Conservation (phyloP, 1,284 basidiomycete genomes). For the Phlebopus sp. region DNA sequence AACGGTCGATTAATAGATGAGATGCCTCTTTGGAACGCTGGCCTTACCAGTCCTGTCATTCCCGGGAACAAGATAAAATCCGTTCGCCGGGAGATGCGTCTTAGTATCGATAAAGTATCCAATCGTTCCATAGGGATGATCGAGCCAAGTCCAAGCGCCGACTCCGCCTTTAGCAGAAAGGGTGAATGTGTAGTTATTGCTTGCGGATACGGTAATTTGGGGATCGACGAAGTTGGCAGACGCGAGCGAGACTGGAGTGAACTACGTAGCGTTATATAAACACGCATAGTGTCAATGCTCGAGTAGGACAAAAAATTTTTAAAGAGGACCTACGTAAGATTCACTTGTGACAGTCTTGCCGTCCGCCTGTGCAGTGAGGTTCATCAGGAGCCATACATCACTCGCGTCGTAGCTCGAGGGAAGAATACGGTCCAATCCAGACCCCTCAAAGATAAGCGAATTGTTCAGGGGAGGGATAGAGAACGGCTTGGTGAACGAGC, state of each 20-base stretch:
- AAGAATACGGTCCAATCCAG: constrained; percentile 44
- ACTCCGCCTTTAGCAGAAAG: constrained; percentile 53
- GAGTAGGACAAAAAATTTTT: no score
- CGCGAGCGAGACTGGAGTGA: constrained; percentile 50
- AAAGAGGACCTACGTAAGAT: constrained; percentile 45
- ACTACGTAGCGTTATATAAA: constrained; percentile 41
- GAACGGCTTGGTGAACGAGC: constrained; percentile 39
- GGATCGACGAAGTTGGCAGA: constrained; percentile 47
- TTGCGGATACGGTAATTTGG: constrained; percentile 36
- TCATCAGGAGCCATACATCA: constrained; percentile 53
- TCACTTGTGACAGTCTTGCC: constrained; percentile 47
- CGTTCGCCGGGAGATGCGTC: constrained; percentile 45
- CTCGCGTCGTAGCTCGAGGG: constrained; percentile 39
- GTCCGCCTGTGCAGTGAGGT: constrained; percentile 46
- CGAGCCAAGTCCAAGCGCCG: constrained; percentile 57
- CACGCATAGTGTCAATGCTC: not conserved
- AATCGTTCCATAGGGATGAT: constrained; percentile 52
- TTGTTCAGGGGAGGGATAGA: constrained; percentile 50
- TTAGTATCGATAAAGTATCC: constrained; percentile 49
- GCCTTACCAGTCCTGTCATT: constrained; percentile 47
- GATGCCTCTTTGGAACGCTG: not conserved
- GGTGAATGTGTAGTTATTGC: constrained; percentile 43
- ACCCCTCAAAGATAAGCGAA: constrained; percentile 40
- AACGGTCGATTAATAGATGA: not conserved
- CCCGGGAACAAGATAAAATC: constrained; percentile 53